Evolutionary conservation across 2,329 filamentous ascomycete species (phyloP), one percentile per base, ranked within the genome.

Genomic region (Apiospora marii): DNA sequence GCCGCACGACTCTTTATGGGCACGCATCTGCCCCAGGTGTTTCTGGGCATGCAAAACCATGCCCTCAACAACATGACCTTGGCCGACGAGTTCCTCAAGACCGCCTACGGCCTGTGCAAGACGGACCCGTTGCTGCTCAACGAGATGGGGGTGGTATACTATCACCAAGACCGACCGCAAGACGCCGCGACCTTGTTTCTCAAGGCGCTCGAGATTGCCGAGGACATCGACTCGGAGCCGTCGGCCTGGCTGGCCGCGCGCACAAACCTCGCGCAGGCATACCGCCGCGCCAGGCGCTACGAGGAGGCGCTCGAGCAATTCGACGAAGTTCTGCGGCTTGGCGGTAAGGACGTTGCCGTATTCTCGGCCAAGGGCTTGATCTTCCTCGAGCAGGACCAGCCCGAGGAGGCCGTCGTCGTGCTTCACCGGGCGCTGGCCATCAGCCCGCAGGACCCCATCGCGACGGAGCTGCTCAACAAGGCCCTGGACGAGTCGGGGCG

Each of bases 1-100:
- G 96, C 96, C 0, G 96, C 96, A 1, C 90, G 96, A 51, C 85
- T 99, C 0, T 99, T 99, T 83, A 97, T 98, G 86, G 96, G 96
- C 51, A 98, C 96, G 0, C 97, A 99, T 81, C 87, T 99, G 1
- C 96, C 96, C 0, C 96, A 98, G 79, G 90, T 99, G 3, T 99
- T 98, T 81, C 85, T 99, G 37, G 96, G 97, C 8, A 99, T 99
- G 96, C 97, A 99, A 82, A 97, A 99, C 82, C 92, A 98, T 68
- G 94, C 96, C 24, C 88, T 99, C 73, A 97, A 97, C 82, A 98
- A 99, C 78, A 94, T 98, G 90, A 92, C 92, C 0, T 88, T 98
- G 22, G 96, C 97, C 0, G 93, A 97, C 75, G 96, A 99, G 81
- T 99, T 98, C 81, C 89, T 98, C 64, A 95, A 94, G 78, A 95